A percentile compares a stretch with the other conserved stretches of the same genome.
These are phyloP conservation scores for Pichia thaimueangensis DNA, from an alignment of 805 yeast genomes.

Conservation along the genomic window DNA sequence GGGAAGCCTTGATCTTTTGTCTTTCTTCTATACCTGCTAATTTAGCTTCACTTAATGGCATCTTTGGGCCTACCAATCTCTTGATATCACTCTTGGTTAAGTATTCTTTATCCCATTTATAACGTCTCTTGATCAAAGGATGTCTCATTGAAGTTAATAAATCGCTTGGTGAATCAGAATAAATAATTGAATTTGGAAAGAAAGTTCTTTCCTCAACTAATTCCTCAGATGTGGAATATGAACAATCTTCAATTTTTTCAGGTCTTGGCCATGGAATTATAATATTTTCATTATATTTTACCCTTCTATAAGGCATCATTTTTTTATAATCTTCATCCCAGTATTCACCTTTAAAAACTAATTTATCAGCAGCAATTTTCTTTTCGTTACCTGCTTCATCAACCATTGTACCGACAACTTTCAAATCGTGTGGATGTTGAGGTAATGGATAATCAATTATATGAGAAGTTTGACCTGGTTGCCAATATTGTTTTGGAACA, in stretches of 20 bases:
- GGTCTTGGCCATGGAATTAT: slow-evolving; percentile 91
- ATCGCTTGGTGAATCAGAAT: slow-evolving; percentile 61
- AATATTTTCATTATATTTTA: slow-evolving; percentile 59
- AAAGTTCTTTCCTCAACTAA: slow-evolving; percentile 66
- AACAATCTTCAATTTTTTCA: slow-evolving; percentile 47
- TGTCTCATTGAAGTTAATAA: slow-evolving; percentile 64
- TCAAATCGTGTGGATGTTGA: slow-evolving; percentile 53
- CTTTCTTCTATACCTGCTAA: slow-evolving; percentile 55
- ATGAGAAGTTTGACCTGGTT: slow-evolving; percentile 63
- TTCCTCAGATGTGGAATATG: slow-evolving; percentile 49
- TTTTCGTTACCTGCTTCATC: slow-evolving; percentile 57
- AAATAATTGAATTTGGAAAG: slow-evolving; percentile 60
- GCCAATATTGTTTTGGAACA: slow-evolving; percentile 70
- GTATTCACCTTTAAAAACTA: slow-evolving; percentile 61
- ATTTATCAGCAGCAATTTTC: slow-evolving; percentile 73
- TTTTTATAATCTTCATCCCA: slow-evolving; percentile 69
- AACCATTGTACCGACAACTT: slow-evolving; percentile 71
- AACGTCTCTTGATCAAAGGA: slow-evolving; percentile 54
- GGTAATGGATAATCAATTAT: slow-evolving; percentile 63
- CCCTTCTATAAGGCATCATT: slow-evolving; percentile 72
- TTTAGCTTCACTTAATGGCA: slow-evolving; percentile 68
- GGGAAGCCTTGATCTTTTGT: slow-evolving; percentile 37
- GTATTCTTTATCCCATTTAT: slow-evolving; percentile 47
- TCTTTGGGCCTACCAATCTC: slow-evolving; percentile 58
- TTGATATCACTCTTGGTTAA: slow-evolving; percentile 58